Percentiles rank a stretch among this genome's conserved stretches.
These are phyloP conservation scores for Colletotrichum lupini DNA, from an alignment of 2,329 filamentous ascomycete genomes.

Conservation along the genomic window DNA sequence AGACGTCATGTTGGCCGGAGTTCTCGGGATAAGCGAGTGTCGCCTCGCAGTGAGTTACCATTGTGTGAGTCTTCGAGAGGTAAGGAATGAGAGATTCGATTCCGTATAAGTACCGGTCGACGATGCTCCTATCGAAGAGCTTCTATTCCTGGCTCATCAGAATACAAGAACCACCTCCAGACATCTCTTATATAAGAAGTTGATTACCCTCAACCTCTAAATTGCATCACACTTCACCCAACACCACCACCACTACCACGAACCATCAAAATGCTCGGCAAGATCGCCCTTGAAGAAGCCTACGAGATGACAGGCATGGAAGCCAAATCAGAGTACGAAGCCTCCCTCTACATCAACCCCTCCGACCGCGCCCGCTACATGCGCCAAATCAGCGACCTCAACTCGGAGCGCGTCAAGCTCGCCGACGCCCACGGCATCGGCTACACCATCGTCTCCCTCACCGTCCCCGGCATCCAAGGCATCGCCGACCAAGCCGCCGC, in stretches of 20 bases:
- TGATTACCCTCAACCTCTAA: rapidly evolving
- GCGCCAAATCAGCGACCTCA: conserved; percentile 61
- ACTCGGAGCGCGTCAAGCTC: conserved; percentile 52
- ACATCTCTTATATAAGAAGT: too few relatives aligned
- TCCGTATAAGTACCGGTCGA: not conserved
- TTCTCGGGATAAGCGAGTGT: not conserved
- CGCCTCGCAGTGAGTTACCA: not conserved
- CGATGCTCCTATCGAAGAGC: not conserved
- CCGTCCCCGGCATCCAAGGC: conserved; percentile 60
- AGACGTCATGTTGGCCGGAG: conserved; percentile 6
- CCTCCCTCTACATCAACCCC: conserved; percentile 61
- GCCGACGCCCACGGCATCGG: conserved; percentile 60
- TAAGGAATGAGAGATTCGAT: not conserved
- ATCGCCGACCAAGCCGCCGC: conserved; percentile 54
- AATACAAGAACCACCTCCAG: not conserved
- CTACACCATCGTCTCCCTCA: conserved; percentile 60
- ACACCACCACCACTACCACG: not conserved
- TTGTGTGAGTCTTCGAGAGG: not conserved
- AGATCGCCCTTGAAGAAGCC: conserved; percentile 71
- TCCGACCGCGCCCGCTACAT: conserved; percentile 68
- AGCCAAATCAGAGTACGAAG: conserved; percentile 71
- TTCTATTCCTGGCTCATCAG: not conserved
- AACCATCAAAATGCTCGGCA: conserved; percentile 61
- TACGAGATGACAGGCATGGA: conserved; percentile 69
- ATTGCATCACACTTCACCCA: not conserved